These are phyloP conservation scores for Cupressus sempervirens DNA, from an alignment of 75 land plant genomes.

Conservation along the genomic window DNA sequence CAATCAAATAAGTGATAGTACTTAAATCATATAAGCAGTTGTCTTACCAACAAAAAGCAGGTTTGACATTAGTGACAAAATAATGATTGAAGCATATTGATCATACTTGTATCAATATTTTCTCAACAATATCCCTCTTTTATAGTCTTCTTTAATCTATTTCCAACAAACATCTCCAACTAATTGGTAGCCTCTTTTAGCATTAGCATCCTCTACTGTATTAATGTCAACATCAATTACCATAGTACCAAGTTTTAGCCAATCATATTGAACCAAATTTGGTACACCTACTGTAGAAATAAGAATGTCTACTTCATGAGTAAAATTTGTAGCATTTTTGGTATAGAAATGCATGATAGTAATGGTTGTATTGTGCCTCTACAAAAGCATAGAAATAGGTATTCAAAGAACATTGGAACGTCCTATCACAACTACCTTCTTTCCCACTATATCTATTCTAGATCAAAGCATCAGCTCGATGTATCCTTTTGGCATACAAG, in stretches of 20 bases:
- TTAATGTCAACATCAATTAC: conserved; percentile 91
- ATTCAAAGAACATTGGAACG: conserved; percentile 84
- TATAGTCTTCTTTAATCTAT: no score
- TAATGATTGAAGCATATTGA: no score
- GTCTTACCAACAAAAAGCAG: no score
- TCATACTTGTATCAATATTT: no score
- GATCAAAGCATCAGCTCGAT: conserved; percentile 70
- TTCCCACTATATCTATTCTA: conserved; percentile 66
- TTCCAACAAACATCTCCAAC: conserved; percentile 89
- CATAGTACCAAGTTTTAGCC: conserved; percentile 91
- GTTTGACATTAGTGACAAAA: no score
- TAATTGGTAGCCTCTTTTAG: conserved; percentile 65
- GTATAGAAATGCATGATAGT: conserved; percentile 62
- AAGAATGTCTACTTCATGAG: conserved; percentile 78
- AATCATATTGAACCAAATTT: conserved; percentile 54
- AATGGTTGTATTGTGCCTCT: conserved; percentile 80
- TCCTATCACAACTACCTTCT: conserved; percentile 87
- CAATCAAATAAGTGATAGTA: no score
- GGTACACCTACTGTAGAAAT: conserved; percentile 72
- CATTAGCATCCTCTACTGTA: conserved; percentile 64
- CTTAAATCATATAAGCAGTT: no score
- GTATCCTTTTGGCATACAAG: conserved; percentile 91
- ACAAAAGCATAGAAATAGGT: conserved; percentile 75
- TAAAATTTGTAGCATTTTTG: conserved; percentile 52
- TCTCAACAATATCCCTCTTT: no score